Conservation (phyloP, 805 yeast genomes). For the Dipodascopsis tothii region DNA sequence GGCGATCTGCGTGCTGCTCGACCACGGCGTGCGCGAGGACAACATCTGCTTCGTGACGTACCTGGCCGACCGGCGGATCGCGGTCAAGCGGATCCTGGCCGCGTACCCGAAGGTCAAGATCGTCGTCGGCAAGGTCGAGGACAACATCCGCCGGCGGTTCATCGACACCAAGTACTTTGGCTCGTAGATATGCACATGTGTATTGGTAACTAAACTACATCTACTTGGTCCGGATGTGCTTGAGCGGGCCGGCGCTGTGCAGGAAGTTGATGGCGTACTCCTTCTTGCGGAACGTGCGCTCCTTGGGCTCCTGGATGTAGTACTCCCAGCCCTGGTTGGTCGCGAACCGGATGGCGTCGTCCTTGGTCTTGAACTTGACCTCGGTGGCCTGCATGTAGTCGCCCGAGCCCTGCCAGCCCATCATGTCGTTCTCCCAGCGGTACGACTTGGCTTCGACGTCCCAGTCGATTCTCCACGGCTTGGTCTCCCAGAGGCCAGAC, state of each 20-base stretch:
- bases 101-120: slow-evolving; percentile 68
- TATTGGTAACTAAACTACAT: background rate
- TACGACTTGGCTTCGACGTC: slow-evolving; percentile 68
- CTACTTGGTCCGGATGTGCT: slow-evolving; percentile 22
- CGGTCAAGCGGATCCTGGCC: slow-evolving; percentile 59
- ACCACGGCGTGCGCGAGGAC: slow-evolving; percentile 59
- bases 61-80: slow-evolving; percentile 63
- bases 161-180: slow-evolving; percentile 22
- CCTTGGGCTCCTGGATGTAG: slow-evolving; percentile 73
- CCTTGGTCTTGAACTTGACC: slow-evolving; percentile 65
- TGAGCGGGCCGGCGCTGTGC: slow-evolving; percentile 20
- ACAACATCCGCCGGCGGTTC: slow-evolving; percentile 14
- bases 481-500: slow-evolving; percentile 44
- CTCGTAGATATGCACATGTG: slow-evolving; percentile 5
- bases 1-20: slow-evolving; percentile 83
- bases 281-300: slow-evolving; percentile 63
- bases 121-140: slow-evolving; percentile 54
- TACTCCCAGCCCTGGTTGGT: slow-evolving; percentile 76
- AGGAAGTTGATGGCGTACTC: slow-evolving; percentile 20
- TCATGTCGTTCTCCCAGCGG: slow-evolving; percentile 84
- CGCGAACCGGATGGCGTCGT: slow-evolving; percentile 71
- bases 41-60: slow-evolving; percentile 65
- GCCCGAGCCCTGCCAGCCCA: slow-evolving; percentile 73
- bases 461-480: slow-evolving; percentile 73
- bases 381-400: slow-evolving; percentile 75